Evolutionary conservation across 371 early-diverging fungal genomes (phyloP).

Genomic region (Saksenaea oblongispora): DNA sequence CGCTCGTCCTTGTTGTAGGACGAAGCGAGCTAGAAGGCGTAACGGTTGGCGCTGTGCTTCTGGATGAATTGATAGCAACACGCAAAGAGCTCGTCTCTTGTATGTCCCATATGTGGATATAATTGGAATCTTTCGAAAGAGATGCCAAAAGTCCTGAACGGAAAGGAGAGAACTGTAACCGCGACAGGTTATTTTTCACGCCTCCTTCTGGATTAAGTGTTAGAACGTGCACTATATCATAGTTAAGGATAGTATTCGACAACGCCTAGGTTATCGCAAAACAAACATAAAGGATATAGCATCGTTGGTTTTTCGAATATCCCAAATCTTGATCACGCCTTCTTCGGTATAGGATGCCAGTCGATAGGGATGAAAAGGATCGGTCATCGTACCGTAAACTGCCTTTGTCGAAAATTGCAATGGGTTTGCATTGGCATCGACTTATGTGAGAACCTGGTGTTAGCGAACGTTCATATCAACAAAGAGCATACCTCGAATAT

Average conservation of each 20-base stretch:
- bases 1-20: background rate
- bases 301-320: constrained; percentile 67
- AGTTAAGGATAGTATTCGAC: constrained; percentile 12
- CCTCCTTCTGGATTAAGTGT: constrained; percentile 34
- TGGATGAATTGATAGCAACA: constrained; percentile 21
- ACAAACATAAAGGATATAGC: constrained; percentile 45
- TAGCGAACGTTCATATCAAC: background rate
- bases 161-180: constrained; percentile 65
- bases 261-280: background rate
- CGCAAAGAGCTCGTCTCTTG: constrained; percentile 50
- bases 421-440: constrained; percentile 30
- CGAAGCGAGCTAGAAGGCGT: constrained; percentile 1
- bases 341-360: constrained; percentile 77
- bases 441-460: background rate
- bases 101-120: constrained; percentile 67
- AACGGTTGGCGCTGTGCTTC: background rate
- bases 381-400: constrained; percentile 68
- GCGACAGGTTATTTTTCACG: constrained; percentile 41
- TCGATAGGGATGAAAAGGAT: constrained; percentile 73
- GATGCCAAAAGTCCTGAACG: constrained; percentile 70
- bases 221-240: constrained; percentile 17
- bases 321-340: constrained; percentile 78
- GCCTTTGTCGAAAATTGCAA: constrained; percentile 72
- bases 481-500: constrained; percentile 54
- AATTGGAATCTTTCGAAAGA: constrained; percentile 58